A percentile compares a stretch with the other conserved stretches of the same genome.
Conservation (phyloP, 768 basidiomycete species). For the Pisolithus microcarpus region DNA sequence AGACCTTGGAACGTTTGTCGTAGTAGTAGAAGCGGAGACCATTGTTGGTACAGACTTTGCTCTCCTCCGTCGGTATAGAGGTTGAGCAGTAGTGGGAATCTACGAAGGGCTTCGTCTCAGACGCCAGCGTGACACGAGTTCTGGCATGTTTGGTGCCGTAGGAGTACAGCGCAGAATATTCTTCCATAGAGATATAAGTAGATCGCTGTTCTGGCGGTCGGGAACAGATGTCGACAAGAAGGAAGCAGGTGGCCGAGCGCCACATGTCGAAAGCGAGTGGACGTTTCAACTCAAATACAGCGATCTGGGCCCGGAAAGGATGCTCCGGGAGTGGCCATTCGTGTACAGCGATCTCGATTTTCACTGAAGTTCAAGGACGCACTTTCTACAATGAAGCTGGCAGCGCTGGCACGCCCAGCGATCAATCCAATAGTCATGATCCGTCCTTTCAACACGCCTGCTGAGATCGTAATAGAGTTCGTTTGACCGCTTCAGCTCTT, state of each 20-base stretch:
- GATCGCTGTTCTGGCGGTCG: neutral
- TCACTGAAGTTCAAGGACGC: slow-evolving; percentile 11
- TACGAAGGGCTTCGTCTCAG: slow-evolving; percentile 27
- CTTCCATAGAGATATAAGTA: slow-evolving; percentile 1
- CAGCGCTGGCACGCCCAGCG: neutral
- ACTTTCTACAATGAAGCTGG: slow-evolving; percentile 17
- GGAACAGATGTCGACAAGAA: slow-evolving; percentile 31
- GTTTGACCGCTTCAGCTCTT: slow-evolving; percentile 22
- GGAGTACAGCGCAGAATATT: neutral
- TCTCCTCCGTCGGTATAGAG: slow-evolving; percentile 11
- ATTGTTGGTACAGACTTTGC: slow-evolving; percentile 22
- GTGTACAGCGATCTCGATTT: slow-evolving; percentile 26
- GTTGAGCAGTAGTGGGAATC: slow-evolving; percentile 25
- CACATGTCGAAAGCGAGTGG: slow-evolving; percentile 34
- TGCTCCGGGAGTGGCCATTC: slow-evolving; percentile 41
- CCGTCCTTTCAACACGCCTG: neutral
- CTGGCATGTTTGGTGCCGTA: slow-evolving; percentile 3
- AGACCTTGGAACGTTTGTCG: slow-evolving; percentile 11
- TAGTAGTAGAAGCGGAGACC: slow-evolving; percentile 23
- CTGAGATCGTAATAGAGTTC: neutral
- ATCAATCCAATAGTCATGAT: neutral
- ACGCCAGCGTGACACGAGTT: slow-evolving; percentile 31
- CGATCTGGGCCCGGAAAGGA: slow-evolving; percentile 11
- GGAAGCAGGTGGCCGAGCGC: slow-evolving; percentile 31
- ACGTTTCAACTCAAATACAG: slow-evolving; percentile 37